Evolutionary conservation across 495 filamentous ascomycete species (phyloP).

Genomic region (Trichoderma parareesei): DNA sequence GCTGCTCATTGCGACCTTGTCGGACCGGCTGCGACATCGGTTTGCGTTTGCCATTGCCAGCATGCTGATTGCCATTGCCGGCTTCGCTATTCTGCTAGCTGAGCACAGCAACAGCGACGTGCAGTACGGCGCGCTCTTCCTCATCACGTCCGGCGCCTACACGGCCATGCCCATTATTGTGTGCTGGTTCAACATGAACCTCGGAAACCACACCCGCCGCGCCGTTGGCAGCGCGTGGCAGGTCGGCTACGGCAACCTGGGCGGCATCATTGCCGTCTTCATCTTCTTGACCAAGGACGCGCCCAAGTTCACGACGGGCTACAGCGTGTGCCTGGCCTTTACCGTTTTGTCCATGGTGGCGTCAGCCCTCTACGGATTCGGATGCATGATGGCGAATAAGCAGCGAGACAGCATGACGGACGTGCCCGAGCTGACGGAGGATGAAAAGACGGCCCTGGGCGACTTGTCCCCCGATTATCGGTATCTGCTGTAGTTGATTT

Average conservation of each 20-base stretch:
- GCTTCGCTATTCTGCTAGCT: slow-evolving; percentile 63
- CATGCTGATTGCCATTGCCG: slow-evolving; percentile 55
- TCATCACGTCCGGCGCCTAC: slow-evolving; percentile 57
- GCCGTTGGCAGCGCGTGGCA: slow-evolving; percentile 84
- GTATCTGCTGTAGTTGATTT: slow-evolving; percentile 22
- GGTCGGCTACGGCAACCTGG: slow-evolving; percentile 88
- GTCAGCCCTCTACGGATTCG: slow-evolving; percentile 52
- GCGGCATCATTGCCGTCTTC: slow-evolving; percentile 86
- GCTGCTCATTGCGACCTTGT: slow-evolving; percentile 60
- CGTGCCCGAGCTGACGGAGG: slow-evolving; percentile 54
- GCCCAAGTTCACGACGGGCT: slow-evolving; percentile 64
- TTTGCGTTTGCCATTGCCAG: slow-evolving; percentile 63
- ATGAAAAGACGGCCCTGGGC: slow-evolving; percentile 66
- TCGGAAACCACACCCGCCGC: slow-evolving; percentile 78
- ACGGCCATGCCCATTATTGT: slow-evolving; percentile 75
- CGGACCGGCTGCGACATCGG: slow-evolving; percentile 64
- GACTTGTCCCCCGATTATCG: slow-evolving; percentile 52
- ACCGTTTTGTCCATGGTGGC: slow-evolving; percentile 50
- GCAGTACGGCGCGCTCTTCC: slow-evolving; percentile 67
- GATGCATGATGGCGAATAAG: slow-evolving; percentile 47
- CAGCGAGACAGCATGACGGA: slow-evolving; percentile 53
- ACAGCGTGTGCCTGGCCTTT: slow-evolving; percentile 71
- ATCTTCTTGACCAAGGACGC: slow-evolving; percentile 67
- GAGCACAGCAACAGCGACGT: slow-evolving; percentile 50
- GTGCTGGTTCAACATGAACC: slow-evolving; percentile 93